Conservation (phyloP, 169 alveolate genomes). For the Amoebophrya sp. region DNA sequence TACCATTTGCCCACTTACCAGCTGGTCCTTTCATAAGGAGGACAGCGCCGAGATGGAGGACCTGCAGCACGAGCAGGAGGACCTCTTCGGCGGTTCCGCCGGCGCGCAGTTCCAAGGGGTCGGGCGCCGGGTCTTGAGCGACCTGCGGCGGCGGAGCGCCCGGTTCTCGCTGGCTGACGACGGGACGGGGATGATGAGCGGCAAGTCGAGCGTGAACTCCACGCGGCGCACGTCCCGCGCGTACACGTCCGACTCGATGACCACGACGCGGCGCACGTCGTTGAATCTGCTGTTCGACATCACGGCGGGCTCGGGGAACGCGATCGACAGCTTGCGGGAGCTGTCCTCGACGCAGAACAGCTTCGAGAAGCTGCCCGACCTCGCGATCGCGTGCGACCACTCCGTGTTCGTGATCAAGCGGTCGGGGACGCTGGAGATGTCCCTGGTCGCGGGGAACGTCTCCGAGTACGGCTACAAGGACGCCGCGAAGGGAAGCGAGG, state of each 20-base stretch:
- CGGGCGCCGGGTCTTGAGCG: not conserved
- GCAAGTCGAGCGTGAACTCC: not conserved
- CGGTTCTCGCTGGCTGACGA: not conserved
- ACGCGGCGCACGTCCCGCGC: not conserved
- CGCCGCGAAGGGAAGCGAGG: not conserved
- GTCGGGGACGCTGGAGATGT: not conserved
- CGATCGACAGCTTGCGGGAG: not conserved
- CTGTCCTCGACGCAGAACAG: not conserved
- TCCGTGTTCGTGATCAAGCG: not conserved
- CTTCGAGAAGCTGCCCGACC: not conserved
- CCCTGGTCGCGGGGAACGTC: not conserved
- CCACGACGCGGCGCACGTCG: not conserved
- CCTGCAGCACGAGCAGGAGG: too few relatives aligned
- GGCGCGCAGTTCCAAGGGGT: too few relatives aligned
- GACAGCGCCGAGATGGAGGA: too few relatives aligned
- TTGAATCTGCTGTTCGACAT: not conserved
- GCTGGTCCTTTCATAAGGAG: too few relatives aligned
- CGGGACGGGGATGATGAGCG: too few relatives aligned
- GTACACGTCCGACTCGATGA: not conserved
- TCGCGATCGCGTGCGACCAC: not conserved
- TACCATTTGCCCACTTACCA: too few relatives aligned
- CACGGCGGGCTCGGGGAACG: not conserved
- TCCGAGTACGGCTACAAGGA: slow-evolving; percentile 2
- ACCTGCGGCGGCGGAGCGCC: not conserved
- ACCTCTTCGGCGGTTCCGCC: too few relatives aligned